Evolutionary conservation across 371 early-diverging fungal species (phyloP).

Genomic region (Lichtheimia ramosa): DNA sequence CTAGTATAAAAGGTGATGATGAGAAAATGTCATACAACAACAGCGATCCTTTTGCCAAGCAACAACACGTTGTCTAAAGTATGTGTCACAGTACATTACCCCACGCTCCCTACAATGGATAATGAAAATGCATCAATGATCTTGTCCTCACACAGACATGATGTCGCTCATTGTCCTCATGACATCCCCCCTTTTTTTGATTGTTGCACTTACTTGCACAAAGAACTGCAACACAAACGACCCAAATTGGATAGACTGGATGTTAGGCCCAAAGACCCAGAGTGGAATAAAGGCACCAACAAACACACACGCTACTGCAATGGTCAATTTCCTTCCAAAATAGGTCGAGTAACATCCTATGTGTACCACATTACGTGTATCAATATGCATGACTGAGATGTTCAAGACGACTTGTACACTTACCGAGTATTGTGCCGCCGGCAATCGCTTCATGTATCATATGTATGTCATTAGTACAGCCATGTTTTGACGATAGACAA

Average conservation of each 20-base stretch:
- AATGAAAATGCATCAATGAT: not conserved
- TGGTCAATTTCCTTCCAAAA: conserved; percentile 59
- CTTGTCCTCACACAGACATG: not conserved
- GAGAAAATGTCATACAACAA: not conserved
- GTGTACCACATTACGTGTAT: no score
- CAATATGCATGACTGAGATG: no score
- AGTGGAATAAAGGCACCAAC: conserved; percentile 68
- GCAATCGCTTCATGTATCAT: not conserved
- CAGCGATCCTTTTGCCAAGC: not conserved
- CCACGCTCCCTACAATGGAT: conserved; percentile 52
- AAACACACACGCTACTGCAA: conserved; percentile 46
- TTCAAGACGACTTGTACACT: no score
- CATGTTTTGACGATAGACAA: conserved; percentile 40
- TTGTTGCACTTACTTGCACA: conserved; percentile 34
- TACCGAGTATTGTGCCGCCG: not conserved
- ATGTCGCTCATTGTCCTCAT: not conserved
- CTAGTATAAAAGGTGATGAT: conserved; percentile 4
- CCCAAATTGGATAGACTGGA: conserved; percentile 50
- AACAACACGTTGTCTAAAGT: not conserved
- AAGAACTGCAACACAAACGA: conserved; percentile 67
- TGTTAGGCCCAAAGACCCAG: conserved; percentile 57
- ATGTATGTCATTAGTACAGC: not conserved
- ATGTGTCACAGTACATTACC: conserved; percentile 31
- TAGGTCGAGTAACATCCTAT: conserved; percentile 68
- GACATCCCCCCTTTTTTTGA: no score